Evolutionary conservation across 257 asterid species (phyloP).

Genomic region (Nicotiana tomentosiformis): DNA sequence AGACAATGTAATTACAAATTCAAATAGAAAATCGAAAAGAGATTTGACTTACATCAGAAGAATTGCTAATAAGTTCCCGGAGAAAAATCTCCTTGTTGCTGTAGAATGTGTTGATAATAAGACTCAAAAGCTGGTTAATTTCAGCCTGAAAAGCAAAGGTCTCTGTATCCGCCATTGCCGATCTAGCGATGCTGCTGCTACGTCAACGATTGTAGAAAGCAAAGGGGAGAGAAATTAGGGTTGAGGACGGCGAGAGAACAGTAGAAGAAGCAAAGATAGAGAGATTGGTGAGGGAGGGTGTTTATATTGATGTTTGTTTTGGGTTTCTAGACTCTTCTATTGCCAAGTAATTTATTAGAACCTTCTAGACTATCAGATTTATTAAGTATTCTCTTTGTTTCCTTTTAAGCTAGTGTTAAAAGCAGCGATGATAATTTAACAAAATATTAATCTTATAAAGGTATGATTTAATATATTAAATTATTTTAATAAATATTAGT

Average conservation of each 20-base stretch:
- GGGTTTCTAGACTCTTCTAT: background rate
- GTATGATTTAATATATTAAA: too few relatives aligned
- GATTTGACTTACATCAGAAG: background rate
- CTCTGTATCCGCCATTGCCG: background rate
- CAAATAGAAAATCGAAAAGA: background rate
- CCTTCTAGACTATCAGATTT: too few relatives aligned
- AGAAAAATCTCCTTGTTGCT: constrained; percentile 7
- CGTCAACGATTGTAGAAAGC: background rate
- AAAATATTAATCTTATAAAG: too few relatives aligned
- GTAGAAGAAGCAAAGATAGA: background rate
- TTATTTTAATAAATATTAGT: too few relatives aligned
- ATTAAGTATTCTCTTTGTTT: too few relatives aligned
- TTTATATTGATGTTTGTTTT: background rate
- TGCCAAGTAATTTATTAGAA: too few relatives aligned
- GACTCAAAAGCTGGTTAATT: background rate
- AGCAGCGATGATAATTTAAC: too few relatives aligned
- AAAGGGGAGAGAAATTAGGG: background rate
- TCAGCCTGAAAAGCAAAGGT: background rate
- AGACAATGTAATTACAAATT: background rate
- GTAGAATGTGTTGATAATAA: background rate
- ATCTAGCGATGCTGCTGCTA: background rate
- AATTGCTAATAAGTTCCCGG: background rate
- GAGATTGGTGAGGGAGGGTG: background rate
- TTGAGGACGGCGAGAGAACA: background rate
- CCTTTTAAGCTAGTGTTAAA: too few relatives aligned